These are phyloP conservation scores for Eimeria zaria DNA, from an alignment of 169 alveolate genomes.

Conservation along the genomic window DNA sequence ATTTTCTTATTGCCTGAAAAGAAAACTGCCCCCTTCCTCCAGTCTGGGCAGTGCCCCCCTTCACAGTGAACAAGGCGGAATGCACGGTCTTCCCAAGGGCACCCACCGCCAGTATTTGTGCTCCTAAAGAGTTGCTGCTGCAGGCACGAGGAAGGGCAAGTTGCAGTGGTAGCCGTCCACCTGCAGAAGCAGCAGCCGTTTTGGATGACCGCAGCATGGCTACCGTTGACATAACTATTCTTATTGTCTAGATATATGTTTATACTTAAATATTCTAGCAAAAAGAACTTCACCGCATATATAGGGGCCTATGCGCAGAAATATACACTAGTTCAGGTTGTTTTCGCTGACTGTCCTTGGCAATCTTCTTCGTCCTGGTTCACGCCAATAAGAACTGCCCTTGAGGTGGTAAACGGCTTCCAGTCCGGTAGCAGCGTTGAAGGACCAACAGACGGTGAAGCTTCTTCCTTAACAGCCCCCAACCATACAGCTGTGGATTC, in stretches of 20 bases:
- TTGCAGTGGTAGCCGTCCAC: conserved; percentile 62
- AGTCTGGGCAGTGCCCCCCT: conserved; percentile 67
- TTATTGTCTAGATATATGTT: background rate
- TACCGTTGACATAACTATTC: background rate
- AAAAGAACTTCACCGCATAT: background rate
- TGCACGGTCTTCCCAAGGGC: conserved; percentile 54
- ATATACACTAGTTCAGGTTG: background rate
- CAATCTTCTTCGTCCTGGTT: conserved; percentile 23
- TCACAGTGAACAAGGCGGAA: conserved; percentile 33
- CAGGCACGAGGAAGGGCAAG: conserved; percentile 59
- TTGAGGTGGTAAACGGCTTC: background rate
- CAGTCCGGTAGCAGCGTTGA: conserved; percentile 57
- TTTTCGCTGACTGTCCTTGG: conserved; percentile 53
- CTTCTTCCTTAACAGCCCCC: conserved; percentile 21
- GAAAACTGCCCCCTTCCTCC: conserved; percentile 33
- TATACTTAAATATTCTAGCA: background rate
- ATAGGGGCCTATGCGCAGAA: background rate
- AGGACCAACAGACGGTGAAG: conserved; percentile 36
- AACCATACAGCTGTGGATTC: conserved; percentile 47
- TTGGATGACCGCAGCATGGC: background rate
- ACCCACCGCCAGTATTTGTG: background rate
- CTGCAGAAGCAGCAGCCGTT: conserved; percentile 64
- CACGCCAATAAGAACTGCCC: conserved; percentile 33
- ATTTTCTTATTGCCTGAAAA: background rate
- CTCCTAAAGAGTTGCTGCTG: conserved; percentile 28